These are phyloP conservation scores for Cordyceps cateniannulata DNA, from an alignment of 2,329 filamentous ascomycete species.

Conservation along the genomic window DNA sequence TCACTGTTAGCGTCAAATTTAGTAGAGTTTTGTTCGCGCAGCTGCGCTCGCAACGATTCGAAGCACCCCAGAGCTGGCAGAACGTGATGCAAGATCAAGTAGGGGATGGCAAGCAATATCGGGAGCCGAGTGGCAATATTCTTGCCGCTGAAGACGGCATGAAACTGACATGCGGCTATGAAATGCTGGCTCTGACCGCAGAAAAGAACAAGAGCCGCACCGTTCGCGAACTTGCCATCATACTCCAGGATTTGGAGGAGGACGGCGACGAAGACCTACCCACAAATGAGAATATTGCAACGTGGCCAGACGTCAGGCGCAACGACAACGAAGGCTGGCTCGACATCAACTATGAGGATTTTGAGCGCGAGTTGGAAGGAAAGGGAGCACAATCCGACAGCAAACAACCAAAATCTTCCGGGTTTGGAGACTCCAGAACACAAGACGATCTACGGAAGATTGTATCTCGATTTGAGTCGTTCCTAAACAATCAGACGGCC, in stretches of 20 bases:
- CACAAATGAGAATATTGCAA: conserved; percentile 61
- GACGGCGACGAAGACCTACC: conserved; percentile 65
- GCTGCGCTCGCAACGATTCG: conserved; percentile 77
- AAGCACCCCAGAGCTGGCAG: conserved; percentile 51
- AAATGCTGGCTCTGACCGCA: conserved; percentile 70
- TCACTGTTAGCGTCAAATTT: conserved; percentile 73
- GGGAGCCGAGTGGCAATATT: conserved; percentile 13
- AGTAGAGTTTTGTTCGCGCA: conserved; percentile 89
- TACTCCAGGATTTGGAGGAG: conserved; percentile 68
- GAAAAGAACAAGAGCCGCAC: conserved; percentile 61
- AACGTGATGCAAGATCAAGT: conserved; percentile 17
- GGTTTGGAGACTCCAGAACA: conserved; percentile 58
- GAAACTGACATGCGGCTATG: conserved; percentile 85
- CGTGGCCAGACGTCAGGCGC: conserved; percentile 55
- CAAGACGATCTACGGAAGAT: conserved; percentile 81
- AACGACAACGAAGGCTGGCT: conserved; percentile 88
- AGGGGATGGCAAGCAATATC: neutral
- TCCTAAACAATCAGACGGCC: conserved; percentile 78
- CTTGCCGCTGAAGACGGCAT: conserved; percentile 64
- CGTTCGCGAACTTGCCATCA: conserved; percentile 67
- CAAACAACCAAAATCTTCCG: conserved; percentile 29
- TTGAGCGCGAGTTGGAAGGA: conserved; percentile 70
- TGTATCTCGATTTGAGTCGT: conserved; percentile 87
- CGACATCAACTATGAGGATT: conserved; percentile 83
- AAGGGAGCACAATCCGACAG: conserved; percentile 29